These are phyloP conservation scores for Catenaria anguillulae DNA, from an alignment of 371 early-diverging fungal genomes.

Conservation along the genomic window DNA sequence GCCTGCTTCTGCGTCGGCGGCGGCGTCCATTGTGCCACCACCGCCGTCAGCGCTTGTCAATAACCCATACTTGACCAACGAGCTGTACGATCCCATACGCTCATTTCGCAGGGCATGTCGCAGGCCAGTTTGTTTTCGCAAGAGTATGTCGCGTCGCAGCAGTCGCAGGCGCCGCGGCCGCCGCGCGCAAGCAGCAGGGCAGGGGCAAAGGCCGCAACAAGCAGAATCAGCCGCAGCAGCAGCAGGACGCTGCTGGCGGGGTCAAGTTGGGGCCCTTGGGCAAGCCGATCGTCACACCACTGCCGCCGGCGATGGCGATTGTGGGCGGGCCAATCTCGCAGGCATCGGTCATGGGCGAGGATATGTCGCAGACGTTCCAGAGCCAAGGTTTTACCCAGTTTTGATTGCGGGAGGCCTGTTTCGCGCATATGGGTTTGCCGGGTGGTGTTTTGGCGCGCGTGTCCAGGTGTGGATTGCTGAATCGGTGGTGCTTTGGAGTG, in stretches of 20 bases:
- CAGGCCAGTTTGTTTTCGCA: slow-evolving; percentile 2
- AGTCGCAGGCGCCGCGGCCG: background rate
- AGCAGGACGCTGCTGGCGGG: too few species aligned
- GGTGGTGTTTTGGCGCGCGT: too few species aligned
- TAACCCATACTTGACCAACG: too few species aligned
- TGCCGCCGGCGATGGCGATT: background rate
- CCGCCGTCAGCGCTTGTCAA: too few species aligned
- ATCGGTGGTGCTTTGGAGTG: too few species aligned
- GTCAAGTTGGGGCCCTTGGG: slow-evolving; percentile 4
- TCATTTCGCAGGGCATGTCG: slow-evolving; percentile 4
- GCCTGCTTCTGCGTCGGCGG: too few species aligned
- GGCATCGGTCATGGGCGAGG: background rate
- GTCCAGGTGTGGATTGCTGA: too few species aligned
- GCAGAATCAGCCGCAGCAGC: background rate
- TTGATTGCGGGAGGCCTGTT: too few species aligned
- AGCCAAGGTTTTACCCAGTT: slow-evolving; percentile 21
- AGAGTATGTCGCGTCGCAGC: background rate
- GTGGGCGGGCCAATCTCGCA: background rate
- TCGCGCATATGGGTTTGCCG: too few species aligned
- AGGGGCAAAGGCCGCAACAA: background rate
- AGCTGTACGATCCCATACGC: slow-evolving; percentile 1
- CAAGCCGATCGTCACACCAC: background rate
- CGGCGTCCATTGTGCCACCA: too few species aligned
- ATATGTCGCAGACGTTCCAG: slow-evolving; percentile 1
- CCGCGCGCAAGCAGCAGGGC: background rate